Percentiles rank a stretch among this genome's conserved stretches.
phyloP scores from a whole-genome alignment of 2,329 filamentous ascomycete genomes.

The Sclerotinia trifoliorum region DNA sequence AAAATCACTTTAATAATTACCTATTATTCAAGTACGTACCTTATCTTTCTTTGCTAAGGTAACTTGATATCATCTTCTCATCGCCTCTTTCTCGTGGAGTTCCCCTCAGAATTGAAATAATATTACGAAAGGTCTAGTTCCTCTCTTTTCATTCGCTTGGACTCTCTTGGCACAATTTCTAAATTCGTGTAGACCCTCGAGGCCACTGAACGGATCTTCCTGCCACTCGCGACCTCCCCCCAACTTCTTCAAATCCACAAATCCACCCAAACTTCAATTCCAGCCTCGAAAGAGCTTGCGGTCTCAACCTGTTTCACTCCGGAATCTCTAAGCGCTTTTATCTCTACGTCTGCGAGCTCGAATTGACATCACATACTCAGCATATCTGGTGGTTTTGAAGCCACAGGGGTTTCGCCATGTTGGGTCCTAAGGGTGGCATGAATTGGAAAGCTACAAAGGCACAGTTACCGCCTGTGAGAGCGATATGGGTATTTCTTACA shows the following conservation, averaged over 20 bases:
- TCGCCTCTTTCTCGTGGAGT: not conserved
- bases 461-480: constrained; percentile 73
- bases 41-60: not conserved
- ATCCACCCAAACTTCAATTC: constrained; percentile 23
- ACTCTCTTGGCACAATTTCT: constrained; percentile 26
- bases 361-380: constrained; percentile 33
- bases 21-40: not conserved
- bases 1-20: not conserved
- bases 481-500: constrained; percentile 67
- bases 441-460: constrained; percentile 89
- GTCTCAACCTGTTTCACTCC: constrained; percentile 15
- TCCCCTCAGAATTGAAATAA: constrained; percentile 15
- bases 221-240: constrained; percentile 20
- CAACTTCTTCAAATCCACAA: constrained; percentile 23
- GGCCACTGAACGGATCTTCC: constrained; percentile 20
- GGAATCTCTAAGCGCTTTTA: not conserved
- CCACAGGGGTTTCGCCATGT: constrained; percentile 60
- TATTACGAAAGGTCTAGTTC: constrained; percentile 17
- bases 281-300: constrained; percentile 23
- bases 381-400: constrained; percentile 43
- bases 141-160: constrained; percentile 20
- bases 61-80: not conserved
- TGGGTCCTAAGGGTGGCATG: constrained; percentile 84
- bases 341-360: constrained; percentile 24
- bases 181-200: constrained; percentile 22